phyloP scores from a whole-genome alignment of 768 basidiomycete species.

The Kwoniella mangroviensis region DNA sequence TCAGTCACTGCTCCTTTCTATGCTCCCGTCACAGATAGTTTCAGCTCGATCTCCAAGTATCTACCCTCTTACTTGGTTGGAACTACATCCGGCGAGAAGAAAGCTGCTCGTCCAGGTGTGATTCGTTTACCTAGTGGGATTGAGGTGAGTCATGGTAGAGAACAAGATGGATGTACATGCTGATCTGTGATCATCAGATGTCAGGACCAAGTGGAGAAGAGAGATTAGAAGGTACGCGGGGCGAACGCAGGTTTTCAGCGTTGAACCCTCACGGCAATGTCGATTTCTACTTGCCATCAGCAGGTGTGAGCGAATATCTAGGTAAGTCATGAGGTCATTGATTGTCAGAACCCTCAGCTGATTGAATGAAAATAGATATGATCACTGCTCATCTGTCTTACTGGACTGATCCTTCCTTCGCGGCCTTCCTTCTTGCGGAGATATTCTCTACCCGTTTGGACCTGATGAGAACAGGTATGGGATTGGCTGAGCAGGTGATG shows the following conservation, averaged over 20 bases:
- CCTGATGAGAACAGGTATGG: conserved; percentile 58
- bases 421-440: conserved; percentile 60
- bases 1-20: conserved; percentile 55
- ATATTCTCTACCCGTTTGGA: conserved; percentile 58
- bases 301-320: conserved; percentile 60
- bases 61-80: conserved; percentile 45
- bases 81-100: conserved; percentile 35
- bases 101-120: conserved; percentile 48
- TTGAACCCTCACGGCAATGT: conserved; percentile 62
- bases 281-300: conserved; percentile 60
- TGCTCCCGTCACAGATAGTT: conserved; percentile 57
- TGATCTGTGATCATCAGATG: conserved; percentile 34
- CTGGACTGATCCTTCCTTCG: conserved; percentile 59
- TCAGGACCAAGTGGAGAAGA: conserved; percentile 55
- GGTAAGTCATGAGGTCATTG: conserved; percentile 36
- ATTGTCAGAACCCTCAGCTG: conserved; percentile 27
- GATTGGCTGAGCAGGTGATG: conserved; percentile 45
- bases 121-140: conserved; percentile 57
- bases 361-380: conserved; percentile 37
- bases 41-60: conserved; percentile 51
- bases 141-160: conserved; percentile 45
- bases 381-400: conserved; percentile 59
- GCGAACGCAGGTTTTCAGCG: conserved; percentile 59
- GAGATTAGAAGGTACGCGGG: conserved; percentile 52
- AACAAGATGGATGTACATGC: background rate